phyloP scores from a whole-genome alignment of 371 early-diverging fungal genomes.

The Sporodiniella umbellata region DNA sequence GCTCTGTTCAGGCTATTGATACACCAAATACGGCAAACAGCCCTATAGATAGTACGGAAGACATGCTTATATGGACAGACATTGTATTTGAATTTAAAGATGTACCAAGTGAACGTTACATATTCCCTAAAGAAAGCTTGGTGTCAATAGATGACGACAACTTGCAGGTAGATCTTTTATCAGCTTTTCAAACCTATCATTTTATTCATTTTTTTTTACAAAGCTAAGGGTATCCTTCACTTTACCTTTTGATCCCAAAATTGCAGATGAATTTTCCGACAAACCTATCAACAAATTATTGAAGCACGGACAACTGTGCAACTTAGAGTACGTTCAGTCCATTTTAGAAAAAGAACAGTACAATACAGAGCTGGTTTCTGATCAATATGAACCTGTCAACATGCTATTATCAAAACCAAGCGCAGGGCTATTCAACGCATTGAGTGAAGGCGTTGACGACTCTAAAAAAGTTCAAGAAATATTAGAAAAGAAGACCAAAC shows the following conservation, averaged over 20 bases:
- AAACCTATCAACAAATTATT: constrained; percentile 27
- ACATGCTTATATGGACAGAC: constrained; percentile 12
- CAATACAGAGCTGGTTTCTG: not conserved
- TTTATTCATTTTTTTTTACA: not conserved
- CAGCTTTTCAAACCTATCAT: not conserved
- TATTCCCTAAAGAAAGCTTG: constrained; percentile 40
- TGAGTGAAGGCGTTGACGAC: constrained; percentile 9
- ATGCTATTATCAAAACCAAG: constrained; percentile 20
- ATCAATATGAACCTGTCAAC: constrained; percentile 25
- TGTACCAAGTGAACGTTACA: constrained; percentile 34
- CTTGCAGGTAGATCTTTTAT: not conserved
- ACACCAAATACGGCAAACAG: not conserved
- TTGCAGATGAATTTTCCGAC: constrained; percentile 18
- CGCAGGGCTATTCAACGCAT: constrained; percentile 12
- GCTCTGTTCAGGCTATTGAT: not conserved
- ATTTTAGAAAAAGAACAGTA: constrained; percentile 6
- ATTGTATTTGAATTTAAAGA: constrained; percentile 47
- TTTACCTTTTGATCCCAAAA: constrained; percentile 20
- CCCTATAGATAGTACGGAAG: not conserved
- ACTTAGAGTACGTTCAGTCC: constrained; percentile 8
- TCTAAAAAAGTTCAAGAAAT: constrained; percentile 23
- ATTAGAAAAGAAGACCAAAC: constrained; percentile 14
- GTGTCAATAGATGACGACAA: constrained; percentile 1
- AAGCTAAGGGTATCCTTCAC: constrained; percentile 21
- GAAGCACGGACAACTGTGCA: constrained; percentile 17